Evolutionary conservation across 176 grass and related monocot genomes (phyloP), one percentile per base, ranked within the genome.

Genomic region (Stipa capillata): DNA sequence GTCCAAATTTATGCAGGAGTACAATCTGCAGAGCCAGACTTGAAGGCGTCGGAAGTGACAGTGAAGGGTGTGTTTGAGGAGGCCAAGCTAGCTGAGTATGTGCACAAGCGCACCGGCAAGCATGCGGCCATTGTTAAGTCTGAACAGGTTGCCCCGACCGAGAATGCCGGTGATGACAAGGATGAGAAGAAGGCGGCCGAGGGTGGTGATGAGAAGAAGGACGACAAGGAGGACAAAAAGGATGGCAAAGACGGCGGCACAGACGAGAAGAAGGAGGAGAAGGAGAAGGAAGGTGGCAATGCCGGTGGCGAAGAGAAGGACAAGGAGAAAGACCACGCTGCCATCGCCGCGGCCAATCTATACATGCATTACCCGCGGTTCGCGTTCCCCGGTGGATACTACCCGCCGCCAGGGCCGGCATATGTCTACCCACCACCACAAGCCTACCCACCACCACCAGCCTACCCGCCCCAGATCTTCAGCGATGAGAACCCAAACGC

Each of bases 401-500:
- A 85, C 55, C 4, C 72, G 6, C 74, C 83, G 9, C 53, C 61
- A 0, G 15, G 54, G 48, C 65, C 82, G 0, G 83, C 59, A 0
- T 95, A 92, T n/a, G 68, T 60, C 20, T 84, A 84, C 50, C 42
- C 53, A 2, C 63, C 72, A 27, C 65, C 55, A 6, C 35, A 2
- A 13, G 27, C 50, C 10, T 50, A 80, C 45, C 59, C 28, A 47
- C 37, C 69, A 3, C 18, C 48, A 82, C 67, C 43, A 42, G 21
- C 4, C 62, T 66, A 84, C 64, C 70, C 93, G 6, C 85, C 90
- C 2, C 79, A 97, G 82, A 75, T 90, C 41, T 97, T 97, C 73
- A 97, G 93, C 59, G 93, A 97, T 58, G 93, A 97, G 69, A 97
- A 97, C 79, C 93, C 93, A 0, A 93, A 97, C 62, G 93, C 93